A percentile compares a stretch with the other conserved stretches of the same genome.
Evolutionary conservation across 2,329 filamentous ascomycete genomes (phyloP).

Genomic region (Teratosphaeria zuluensis): DNA sequence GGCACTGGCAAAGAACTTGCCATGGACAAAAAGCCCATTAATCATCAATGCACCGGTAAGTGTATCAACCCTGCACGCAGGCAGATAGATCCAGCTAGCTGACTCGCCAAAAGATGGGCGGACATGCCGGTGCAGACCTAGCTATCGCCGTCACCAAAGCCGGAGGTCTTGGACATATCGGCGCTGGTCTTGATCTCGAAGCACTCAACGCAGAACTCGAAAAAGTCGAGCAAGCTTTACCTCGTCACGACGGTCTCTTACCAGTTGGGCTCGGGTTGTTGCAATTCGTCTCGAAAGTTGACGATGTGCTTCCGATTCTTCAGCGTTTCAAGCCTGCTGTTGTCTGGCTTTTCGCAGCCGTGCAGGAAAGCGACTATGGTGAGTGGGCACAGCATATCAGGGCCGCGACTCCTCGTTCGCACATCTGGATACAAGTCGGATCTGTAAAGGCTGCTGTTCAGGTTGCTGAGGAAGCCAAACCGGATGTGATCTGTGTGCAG

Average conservation of each 20-base stretch:
- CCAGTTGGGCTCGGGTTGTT: slow-evolving; percentile 55
- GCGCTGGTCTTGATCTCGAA: slow-evolving; percentile 33
- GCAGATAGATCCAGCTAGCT: no score
- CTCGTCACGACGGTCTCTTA: slow-evolving; percentile 21
- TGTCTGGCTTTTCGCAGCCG: slow-evolving; percentile 46
- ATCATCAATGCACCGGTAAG: no score
- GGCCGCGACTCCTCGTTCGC: slow-evolving; percentile 28
- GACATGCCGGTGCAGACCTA: slow-evolving; percentile 25
- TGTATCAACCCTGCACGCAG: no score
- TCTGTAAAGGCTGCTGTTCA: slow-evolving; percentile 47
- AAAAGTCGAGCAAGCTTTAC: slow-evolving; percentile 9
- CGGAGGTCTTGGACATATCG: slow-evolving; percentile 39
- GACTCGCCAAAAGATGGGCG: no score
- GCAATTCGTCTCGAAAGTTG: slow-evolving; percentile 30
- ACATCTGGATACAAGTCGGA: slow-evolving; percentile 53
- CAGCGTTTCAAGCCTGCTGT: slow-evolving; percentile 30
- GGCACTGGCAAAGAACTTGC: no score
- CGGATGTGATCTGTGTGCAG: slow-evolving; percentile 53
- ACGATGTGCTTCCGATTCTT: slow-evolving; percentile 44
- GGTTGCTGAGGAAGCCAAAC: slow-evolving; percentile 36
- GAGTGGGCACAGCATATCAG: slow-evolving; percentile 23
- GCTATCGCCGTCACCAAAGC: slow-evolving; percentile 51
- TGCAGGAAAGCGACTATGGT: slow-evolving; percentile 27
- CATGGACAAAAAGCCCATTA: no score
- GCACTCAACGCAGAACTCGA: slow-evolving; percentile 25